Percentiles rank a stretch among this genome's conserved stretches.
Evolutionary conservation across 1,284 basidiomycete species (phyloP).

Genomic region (Trichosporon coremiiforme): DNA sequence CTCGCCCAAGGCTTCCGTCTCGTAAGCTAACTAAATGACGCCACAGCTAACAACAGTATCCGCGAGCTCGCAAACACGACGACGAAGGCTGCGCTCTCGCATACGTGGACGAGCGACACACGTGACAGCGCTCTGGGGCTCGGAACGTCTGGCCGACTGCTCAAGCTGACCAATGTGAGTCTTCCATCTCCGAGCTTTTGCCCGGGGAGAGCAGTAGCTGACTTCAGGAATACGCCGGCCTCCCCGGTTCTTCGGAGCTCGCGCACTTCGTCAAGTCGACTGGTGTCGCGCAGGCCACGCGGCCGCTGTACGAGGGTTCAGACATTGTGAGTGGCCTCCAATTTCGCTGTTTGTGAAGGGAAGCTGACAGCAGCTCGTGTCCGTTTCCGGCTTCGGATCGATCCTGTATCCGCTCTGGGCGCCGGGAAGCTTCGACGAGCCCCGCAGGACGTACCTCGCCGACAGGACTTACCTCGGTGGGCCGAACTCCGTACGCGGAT

Average conservation of each 20-base stretch:
- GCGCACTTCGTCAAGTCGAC: conserved; percentile 71
- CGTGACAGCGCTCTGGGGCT: conserved; percentile 69
- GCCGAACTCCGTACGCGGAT: conserved; percentile 83
- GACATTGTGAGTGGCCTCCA: conserved; percentile 48
- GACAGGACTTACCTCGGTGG: conserved; percentile 95
- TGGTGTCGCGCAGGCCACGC: conserved; percentile 67
- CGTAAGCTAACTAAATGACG: conserved; percentile 58
- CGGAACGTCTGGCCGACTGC: conserved; percentile 66
- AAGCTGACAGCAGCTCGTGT: conserved; percentile 42
- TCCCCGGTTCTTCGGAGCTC: conserved; percentile 66
- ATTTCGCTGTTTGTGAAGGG: too few relatives aligned
- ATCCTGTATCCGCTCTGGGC: conserved; percentile 50
- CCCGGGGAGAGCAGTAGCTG: conserved; percentile 60
- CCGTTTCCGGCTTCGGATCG: conserved; percentile 52
- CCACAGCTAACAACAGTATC: conserved; percentile 62
- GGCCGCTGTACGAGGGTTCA: conserved; percentile 59
- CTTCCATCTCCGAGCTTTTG: neutral
- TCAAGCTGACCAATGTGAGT: conserved; percentile 63
- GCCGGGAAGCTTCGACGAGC: conserved; percentile 13
- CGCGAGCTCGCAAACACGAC: conserved; percentile 77
- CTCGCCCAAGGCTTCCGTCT: conserved; percentile 73
- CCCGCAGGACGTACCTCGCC: conserved; percentile 60
- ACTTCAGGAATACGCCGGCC: conserved; percentile 70
- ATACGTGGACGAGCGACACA: conserved; percentile 76
- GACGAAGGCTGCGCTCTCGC: conserved; percentile 80